Percentiles rank a stretch among this genome's conserved stretches.
These are phyloP conservation scores for Globisporangium spinosum DNA, from an alignment of 352 stramenopile genomes.

Conservation along the genomic window DNA sequence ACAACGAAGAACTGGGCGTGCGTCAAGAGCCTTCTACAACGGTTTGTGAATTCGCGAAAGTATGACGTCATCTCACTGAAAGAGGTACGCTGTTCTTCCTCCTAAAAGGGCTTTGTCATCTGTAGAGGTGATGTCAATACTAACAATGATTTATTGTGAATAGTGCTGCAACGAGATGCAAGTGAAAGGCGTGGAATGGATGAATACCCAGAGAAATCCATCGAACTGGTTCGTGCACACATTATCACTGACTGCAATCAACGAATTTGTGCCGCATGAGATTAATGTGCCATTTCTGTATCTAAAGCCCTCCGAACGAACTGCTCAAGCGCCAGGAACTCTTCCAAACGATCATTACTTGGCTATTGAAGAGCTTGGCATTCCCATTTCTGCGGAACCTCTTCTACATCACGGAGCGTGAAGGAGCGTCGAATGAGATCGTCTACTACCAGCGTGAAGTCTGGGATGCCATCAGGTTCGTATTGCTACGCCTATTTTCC, in stretches of 20 bases:
- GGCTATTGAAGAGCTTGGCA: constrained; percentile 38
- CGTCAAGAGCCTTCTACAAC: constrained; percentile 42
- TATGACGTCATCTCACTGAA: constrained; percentile 55
- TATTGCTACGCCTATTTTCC: background rate
- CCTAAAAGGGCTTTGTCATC: background rate
- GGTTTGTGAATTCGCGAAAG: constrained; percentile 48
- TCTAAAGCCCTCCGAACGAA: constrained; percentile 54
- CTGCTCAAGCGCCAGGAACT: constrained; percentile 37
- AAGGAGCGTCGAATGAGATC: constrained; percentile 67
- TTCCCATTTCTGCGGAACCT: constrained; percentile 57
- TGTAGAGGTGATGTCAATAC: background rate
- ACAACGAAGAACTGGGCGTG: constrained; percentile 50
- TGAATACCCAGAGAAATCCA: constrained; percentile 22
- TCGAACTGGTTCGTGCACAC: constrained; percentile 30
- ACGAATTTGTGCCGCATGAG: background rate
- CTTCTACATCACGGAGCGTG: constrained; percentile 75
- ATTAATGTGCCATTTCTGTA: background rate
- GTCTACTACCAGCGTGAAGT: constrained; percentile 63
- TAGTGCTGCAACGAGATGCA: constrained; percentile 36
- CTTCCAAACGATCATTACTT: constrained; percentile 38
- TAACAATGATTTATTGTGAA: background rate
- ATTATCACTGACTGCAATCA: too few species aligned
- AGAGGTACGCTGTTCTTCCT: constrained; percentile 28
- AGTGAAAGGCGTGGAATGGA: constrained; percentile 40
- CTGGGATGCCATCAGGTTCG: constrained; percentile 63